A percentile compares a stretch with the other conserved stretches of the same genome.
phyloP scores from a whole-genome alignment of 495 filamentous ascomycete genomes.

The Lophiotrema nucula region DNA sequence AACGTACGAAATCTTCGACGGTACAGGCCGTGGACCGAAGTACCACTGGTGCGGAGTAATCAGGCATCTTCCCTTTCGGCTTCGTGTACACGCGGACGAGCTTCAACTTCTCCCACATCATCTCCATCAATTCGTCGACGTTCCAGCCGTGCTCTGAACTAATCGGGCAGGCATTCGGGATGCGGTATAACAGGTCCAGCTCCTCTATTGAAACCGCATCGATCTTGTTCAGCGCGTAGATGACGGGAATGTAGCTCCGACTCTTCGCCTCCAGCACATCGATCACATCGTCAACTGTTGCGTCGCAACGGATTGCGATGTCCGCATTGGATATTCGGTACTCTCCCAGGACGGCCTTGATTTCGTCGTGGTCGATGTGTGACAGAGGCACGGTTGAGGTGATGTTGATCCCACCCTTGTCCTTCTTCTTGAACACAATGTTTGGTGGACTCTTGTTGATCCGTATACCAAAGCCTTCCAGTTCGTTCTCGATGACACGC shows the following conservation, averaged over 20 bases:
- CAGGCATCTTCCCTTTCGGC: slow-evolving; percentile 90
- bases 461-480: slow-evolving; percentile 96
- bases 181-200: slow-evolving; percentile 90
- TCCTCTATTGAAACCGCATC: slow-evolving; percentile 98
- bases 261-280: slow-evolving; percentile 95
- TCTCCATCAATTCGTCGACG: slow-evolving; percentile 90
- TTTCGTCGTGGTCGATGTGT: slow-evolving; percentile 92
- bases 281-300: slow-evolving; percentile 87
- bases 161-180: slow-evolving; percentile 94
- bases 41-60: slow-evolving; percentile 90
- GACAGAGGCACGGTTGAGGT: slow-evolving; percentile 88
- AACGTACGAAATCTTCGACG: slow-evolving; percentile 92
- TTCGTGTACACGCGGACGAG: slow-evolving; percentile 94
- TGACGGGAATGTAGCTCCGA: slow-evolving; percentile 92
- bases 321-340: slow-evolving; percentile 97
- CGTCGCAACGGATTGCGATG: slow-evolving; percentile 96
- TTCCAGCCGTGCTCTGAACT: slow-evolving; percentile 99
- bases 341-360: slow-evolving; percentile 95
- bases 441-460: slow-evolving; percentile 98
- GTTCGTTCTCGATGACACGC: slow-evolving; percentile 90
- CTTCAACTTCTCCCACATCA: slow-evolving; percentile 97
- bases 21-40: slow-evolving; percentile 77
- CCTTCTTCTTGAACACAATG: slow-evolving; percentile 98
- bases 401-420: slow-evolving; percentile 94
- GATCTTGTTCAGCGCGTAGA: slow-evolving; percentile 99